These are phyloP conservation scores for Tremella fuciformis DNA, from an alignment of 768 basidiomycete species.

Conservation along the genomic window DNA sequence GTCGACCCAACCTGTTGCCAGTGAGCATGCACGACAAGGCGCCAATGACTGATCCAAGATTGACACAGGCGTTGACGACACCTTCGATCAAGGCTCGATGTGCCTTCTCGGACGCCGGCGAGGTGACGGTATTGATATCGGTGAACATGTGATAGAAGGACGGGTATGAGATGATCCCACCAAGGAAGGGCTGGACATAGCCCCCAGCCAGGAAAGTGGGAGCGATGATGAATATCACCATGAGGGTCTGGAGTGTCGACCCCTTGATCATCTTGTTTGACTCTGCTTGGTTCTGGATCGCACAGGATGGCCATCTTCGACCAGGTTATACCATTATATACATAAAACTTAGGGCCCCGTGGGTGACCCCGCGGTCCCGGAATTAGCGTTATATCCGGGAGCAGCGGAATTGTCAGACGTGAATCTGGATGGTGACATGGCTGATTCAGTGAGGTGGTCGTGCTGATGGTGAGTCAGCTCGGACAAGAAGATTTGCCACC, in stretches of 20 bases:
- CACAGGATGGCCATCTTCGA: too few relatives aligned
- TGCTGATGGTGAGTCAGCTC: too few relatives aligned
- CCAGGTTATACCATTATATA: too few relatives aligned
- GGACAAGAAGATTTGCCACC: too few relatives aligned
- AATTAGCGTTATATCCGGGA: too few relatives aligned
- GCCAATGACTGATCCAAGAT: conserved; percentile 23
- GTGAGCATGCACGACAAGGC: conserved; percentile 23
- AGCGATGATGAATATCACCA: conserved; percentile 25
- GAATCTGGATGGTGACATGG: too few relatives aligned
- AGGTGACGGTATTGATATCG: conserved; percentile 21
- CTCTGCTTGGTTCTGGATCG: too few relatives aligned
- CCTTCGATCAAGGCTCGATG: conserved; percentile 28
- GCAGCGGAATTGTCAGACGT: too few relatives aligned
- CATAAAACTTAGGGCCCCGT: too few relatives aligned
- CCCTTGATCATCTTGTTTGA: not conserved
- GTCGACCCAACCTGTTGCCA: conserved; percentile 24
- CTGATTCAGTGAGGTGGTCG: too few relatives aligned
- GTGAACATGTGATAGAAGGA: conserved; percentile 24
- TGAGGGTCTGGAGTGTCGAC: conserved; percentile 18
- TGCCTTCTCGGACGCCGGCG: conserved; percentile 16
- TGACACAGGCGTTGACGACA: conserved; percentile 16
- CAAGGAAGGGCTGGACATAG: conserved; percentile 22
- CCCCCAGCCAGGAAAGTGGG: conserved; percentile 29
- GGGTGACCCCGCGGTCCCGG: too few relatives aligned
- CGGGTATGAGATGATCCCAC: conserved; percentile 18